These are phyloP conservation scores for Cynanchum wilfordii DNA, from an alignment of 257 asterid genomes.

Conservation along the genomic window DNA sequence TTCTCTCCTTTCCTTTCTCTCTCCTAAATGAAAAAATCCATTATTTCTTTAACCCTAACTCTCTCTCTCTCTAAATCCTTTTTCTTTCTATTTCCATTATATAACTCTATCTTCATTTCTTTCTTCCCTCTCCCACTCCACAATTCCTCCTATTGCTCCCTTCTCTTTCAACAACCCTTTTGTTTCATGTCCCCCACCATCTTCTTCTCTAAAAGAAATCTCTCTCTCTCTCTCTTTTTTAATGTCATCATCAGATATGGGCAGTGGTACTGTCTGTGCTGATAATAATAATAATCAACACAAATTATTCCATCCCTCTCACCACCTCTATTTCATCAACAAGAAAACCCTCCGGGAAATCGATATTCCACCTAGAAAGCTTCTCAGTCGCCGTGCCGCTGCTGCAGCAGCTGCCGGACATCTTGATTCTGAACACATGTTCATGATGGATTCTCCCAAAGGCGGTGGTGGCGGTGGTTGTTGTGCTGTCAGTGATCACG, in stretches of 20 bases:
- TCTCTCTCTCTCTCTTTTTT: neutral
- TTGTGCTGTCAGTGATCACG: conserved; percentile 8
- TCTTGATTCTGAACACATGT: conserved; percentile 5
- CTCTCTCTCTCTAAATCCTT: neutral
- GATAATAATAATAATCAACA: conserved; percentile 30
- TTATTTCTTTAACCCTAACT: neutral
- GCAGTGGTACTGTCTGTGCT: conserved; percentile 38
- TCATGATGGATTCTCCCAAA: conserved; percentile 45
- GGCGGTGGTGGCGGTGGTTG: conserved; percentile 7
- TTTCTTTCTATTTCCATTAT: neutral
- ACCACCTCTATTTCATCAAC: conserved; percentile 57
- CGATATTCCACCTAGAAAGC: conserved; percentile 80
- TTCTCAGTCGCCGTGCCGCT: conserved; percentile 44
- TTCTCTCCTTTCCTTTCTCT: neutral
- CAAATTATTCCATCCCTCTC: conserved; percentile 59
- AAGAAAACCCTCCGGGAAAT: conserved; percentile 63
- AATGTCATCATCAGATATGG: conserved; percentile 32
- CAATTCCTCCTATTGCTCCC: neutral
- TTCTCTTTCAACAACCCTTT: neutral
- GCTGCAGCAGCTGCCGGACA: conserved; percentile 8
- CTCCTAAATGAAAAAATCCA: too few species aligned
- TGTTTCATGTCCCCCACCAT: neutral
- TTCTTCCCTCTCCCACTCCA: neutral
- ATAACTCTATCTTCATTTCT: conserved; percentile 8
- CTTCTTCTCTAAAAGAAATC: neutral